Percentiles rank a stretch among this genome's conserved stretches.
These are phyloP conservation scores for Myxozyma vanderwaltii DNA, from an alignment of 805 yeast genomes.

Conservation along the genomic window DNA sequence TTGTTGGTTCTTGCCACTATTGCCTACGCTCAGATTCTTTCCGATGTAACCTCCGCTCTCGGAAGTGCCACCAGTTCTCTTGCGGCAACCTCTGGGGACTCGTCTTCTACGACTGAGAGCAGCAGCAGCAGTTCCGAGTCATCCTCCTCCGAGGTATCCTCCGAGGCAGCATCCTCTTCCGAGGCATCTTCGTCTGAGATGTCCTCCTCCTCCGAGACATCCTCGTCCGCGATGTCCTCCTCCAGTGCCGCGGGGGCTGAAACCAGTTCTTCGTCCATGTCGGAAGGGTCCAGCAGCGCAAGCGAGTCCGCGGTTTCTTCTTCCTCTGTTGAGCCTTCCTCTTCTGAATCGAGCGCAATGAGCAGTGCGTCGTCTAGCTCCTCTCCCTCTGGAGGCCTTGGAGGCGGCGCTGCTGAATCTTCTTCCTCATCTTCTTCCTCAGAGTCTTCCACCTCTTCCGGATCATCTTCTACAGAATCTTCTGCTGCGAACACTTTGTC, in stretches of 20 bases:
- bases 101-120: background rate
- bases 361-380: too few species aligned
- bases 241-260: too few species aligned
- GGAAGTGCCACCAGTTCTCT: background rate
- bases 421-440: background rate
- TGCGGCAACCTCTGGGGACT: background rate
- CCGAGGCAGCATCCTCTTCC: slow-evolving; percentile 2
- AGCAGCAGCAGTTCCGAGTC: slow-evolving; percentile 1
- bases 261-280: too few species aligned
- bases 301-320: background rate
- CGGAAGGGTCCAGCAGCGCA: background rate
- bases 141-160: background rate
- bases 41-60: background rate
- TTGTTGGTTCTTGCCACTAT: background rate
- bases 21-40: background rate
- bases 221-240: background rate
- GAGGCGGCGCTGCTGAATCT: slow-evolving; percentile 6
- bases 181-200: background rate
- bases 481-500: slow-evolving; percentile 2
- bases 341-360: too few species aligned
- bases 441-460: background rate
- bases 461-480: background rate
- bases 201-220: background rate
- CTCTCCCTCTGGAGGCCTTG: too few species aligned
- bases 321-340: too few species aligned